Conservation (phyloP, 345 rosid species). For the Cardiospermum halicacabum region DNA sequence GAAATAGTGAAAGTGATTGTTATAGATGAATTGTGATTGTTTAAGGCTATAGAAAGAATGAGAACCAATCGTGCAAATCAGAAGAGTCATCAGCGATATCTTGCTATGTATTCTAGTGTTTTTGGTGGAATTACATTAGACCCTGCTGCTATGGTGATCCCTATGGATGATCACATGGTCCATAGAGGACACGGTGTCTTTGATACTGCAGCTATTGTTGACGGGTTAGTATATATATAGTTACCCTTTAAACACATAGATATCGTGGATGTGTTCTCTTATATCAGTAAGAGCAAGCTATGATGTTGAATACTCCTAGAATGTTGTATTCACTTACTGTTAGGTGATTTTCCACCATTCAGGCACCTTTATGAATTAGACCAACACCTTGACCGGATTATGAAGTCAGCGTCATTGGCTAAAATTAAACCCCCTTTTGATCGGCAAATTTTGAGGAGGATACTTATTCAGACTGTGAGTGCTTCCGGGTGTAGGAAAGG, state of each 20-base stretch:
- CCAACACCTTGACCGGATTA: conserved; percentile 84
- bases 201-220: conserved; percentile 74
- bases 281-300: neutral
- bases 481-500: conserved; percentile 66
- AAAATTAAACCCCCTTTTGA: conserved; percentile 58
- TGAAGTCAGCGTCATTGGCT: conserved; percentile 77
- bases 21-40: neutral
- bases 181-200: conserved; percentile 96
- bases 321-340: neutral
- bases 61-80: conserved; percentile 37
- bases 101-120: conserved; percentile 89
- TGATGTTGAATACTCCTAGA: neutral
- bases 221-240: conserved; percentile 79
- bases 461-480: conserved; percentile 70
- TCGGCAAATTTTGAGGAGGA: conserved; percentile 45
- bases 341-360: conserved; percentile 10
- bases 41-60: conserved; percentile 65
- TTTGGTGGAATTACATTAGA: conserved; percentile 77
- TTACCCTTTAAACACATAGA: neutral
- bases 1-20: neutral
- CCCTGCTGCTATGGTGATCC: conserved; percentile 79
- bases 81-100: conserved; percentile 46
- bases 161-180: conserved; percentile 92
- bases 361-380: conserved; percentile 82
- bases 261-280: neutral